Evolutionary conservation across 2,329 filamentous ascomycete genomes (phyloP).

Genomic region (Chaetomium olivaceum): DNA sequence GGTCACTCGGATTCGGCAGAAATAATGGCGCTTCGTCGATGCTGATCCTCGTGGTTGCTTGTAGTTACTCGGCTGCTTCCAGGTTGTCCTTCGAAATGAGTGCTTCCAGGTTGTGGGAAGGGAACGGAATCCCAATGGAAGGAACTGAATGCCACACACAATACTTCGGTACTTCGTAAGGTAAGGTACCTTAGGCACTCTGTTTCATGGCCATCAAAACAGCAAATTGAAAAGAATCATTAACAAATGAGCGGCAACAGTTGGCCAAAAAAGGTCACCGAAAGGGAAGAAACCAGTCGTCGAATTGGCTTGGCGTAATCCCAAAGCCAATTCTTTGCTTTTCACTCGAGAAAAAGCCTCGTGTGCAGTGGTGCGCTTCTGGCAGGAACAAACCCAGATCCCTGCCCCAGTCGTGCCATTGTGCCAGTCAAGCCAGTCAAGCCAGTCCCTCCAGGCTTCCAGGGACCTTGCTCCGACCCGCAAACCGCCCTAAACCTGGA

Average conservation of each 20-base stretch:
- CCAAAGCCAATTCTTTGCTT: slow-evolving; percentile 28
- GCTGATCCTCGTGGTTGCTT: too few relatives aligned
- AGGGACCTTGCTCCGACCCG: slow-evolving; percentile 7
- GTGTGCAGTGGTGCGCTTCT: slow-evolving; percentile 14
- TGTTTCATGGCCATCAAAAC: neutral
- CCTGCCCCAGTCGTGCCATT: neutral
- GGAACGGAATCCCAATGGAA: neutral
- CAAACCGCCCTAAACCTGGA: slow-evolving; percentile 12
- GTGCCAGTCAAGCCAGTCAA: too few relatives aligned
- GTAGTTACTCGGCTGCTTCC: too few relatives aligned
- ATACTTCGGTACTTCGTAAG: too few relatives aligned
- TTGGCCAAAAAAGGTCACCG: slow-evolving; percentile 8
- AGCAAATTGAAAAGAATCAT: neutral
- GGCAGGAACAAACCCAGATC: slow-evolving; percentile 9
- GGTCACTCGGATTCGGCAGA: neutral
- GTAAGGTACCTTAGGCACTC: too few relatives aligned
- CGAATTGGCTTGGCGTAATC: slow-evolving; percentile 32
- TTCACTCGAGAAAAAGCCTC: slow-evolving; percentile 2
- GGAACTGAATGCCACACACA: too few relatives aligned
- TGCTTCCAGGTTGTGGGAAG: neutral
- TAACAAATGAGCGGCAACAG: slow-evolving; percentile 3
- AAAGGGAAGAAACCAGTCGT: slow-evolving; percentile 19
- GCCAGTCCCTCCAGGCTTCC: too few relatives aligned
- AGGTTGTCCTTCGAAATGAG: too few relatives aligned
- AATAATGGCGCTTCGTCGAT: neutral